phyloP scores from a whole-genome alignment of 176 grass and related monocot species.

The Oryza meyeriana region DNA sequence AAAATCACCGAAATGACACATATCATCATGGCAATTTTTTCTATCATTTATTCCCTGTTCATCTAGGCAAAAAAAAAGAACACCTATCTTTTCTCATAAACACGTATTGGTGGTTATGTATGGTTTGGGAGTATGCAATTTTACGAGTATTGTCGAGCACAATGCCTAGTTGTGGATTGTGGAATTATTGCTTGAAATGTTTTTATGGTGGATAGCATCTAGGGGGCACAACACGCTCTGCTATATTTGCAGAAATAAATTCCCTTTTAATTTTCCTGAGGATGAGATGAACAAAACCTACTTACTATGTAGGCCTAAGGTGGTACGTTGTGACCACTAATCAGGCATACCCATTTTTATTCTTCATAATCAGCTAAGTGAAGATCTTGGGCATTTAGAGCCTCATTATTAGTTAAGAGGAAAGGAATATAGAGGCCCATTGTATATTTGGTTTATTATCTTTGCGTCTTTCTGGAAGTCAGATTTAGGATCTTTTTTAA shows the following conservation, averaged over 20 bases:
- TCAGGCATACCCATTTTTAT: not conserved
- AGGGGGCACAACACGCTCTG: not conserved
- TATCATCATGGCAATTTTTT: not conserved
- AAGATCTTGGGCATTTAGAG: not conserved
- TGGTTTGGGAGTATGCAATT: not conserved
- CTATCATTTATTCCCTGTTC: not conserved
- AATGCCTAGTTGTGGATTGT: not conserved
- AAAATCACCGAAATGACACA: not conserved
- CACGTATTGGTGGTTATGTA: not conserved
- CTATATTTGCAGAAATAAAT: not conserved
- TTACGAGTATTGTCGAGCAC: not conserved
- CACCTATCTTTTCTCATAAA: not conserved
- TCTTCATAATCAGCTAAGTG: not conserved
- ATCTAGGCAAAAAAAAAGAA: not conserved
- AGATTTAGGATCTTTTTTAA: not conserved
- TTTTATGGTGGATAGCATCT: not conserved
- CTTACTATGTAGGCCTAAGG: not conserved
- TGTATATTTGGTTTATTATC: conserved; percentile 1
- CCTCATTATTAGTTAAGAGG: not conserved
- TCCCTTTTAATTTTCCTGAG: not conserved
- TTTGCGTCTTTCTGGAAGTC: not conserved
- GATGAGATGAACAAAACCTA: not conserved
- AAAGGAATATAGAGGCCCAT: not conserved
- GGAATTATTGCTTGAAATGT: not conserved
- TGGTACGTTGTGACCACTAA: not conserved